phyloP scores from a whole-genome alignment of 1,284 basidiomycete genomes.

The Salmacisia buchloeana region DNA sequence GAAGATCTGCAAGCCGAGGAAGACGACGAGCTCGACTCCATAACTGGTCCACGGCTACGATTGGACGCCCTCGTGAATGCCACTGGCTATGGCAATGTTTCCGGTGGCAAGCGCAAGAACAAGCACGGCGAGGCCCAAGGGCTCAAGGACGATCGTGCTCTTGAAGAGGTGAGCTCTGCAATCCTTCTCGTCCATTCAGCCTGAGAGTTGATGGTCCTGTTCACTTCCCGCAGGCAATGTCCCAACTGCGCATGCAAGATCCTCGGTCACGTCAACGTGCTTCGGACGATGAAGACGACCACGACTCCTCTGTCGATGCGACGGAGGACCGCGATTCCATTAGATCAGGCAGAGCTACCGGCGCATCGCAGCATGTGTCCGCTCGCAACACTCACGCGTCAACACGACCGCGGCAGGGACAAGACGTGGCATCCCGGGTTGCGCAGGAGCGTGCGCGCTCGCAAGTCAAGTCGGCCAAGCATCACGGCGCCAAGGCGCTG shows the following conservation, averaged over 20 bases:
- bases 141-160: slow-evolving; percentile 30
- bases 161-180: slow-evolving; percentile 29
- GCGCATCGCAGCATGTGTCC: no score
- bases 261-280: not conserved
- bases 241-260: slow-evolving; percentile 22
- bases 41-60: slow-evolving; percentile 15
- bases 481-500: slow-evolving; percentile 31
- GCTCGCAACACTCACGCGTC: no score
- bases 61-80: slow-evolving; percentile 41
- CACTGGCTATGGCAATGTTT: slow-evolving; percentile 34
- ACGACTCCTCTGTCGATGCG: no score
- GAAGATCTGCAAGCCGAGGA: not conserved
- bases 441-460: slow-evolving; percentile 30
- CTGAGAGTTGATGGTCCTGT: not conserved
- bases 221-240: slow-evolving; percentile 21
- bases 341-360: no score
- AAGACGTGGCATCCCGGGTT: slow-evolving; percentile 29
- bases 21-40: slow-evolving; percentile 5
- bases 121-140: not conserved
- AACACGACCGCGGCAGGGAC: slow-evolving; percentile 24
- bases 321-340: no score
- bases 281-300: not conserved
- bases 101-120: not conserved
- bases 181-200: no score
- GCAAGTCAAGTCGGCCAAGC: slow-evolving; percentile 25